Conservation (phyloP, 805 yeast genomes). For the Ogataea angusta region DNA sequence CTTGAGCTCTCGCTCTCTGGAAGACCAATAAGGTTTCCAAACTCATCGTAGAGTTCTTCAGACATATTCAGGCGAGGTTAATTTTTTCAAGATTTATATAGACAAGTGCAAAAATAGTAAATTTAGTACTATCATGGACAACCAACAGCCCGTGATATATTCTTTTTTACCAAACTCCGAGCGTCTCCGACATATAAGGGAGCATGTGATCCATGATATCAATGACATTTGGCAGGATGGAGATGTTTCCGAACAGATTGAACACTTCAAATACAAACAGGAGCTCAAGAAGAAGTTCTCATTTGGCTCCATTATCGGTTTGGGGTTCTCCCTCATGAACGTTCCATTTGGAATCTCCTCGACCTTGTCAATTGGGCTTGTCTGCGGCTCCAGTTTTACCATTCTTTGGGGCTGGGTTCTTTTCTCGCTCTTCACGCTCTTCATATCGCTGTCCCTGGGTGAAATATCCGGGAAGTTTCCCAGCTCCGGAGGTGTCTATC, state of each 20-base stretch:
- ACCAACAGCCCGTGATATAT: constrained; percentile 11
- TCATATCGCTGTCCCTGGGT: constrained; percentile 68
- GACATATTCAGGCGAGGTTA: constrained; percentile 38
- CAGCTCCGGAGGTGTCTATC: constrained; percentile 72
- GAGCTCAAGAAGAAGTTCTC: constrained; percentile 66
- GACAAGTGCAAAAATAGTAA: not conserved
- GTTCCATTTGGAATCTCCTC: constrained; percentile 78
- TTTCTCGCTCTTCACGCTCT: constrained; percentile 59
- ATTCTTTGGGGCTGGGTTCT: constrained; percentile 72
- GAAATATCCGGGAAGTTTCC: constrained; percentile 79
- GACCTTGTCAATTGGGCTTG: constrained; percentile 65
- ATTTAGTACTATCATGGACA: constrained; percentile 1
- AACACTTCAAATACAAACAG: constrained; percentile 72
- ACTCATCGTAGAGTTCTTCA: constrained; percentile 77
- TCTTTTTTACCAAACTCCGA: constrained; percentile 18
- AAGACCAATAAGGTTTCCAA: constrained; percentile 65
- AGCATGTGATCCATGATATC: constrained; percentile 31
- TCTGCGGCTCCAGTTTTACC: constrained; percentile 76
- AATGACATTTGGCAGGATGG: constrained; percentile 38
- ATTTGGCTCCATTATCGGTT: constrained; percentile 67
- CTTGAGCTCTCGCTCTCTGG: constrained; percentile 39
- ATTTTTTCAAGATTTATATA: not conserved
- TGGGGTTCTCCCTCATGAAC: constrained; percentile 79
- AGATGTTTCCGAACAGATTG: constrained; percentile 54
- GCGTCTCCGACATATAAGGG: constrained; percentile 24